Base-by-base conservation (phyloP, 2,329 filamentous ascomycete genomes). In the Sphaceloma murrayae region DNA sequence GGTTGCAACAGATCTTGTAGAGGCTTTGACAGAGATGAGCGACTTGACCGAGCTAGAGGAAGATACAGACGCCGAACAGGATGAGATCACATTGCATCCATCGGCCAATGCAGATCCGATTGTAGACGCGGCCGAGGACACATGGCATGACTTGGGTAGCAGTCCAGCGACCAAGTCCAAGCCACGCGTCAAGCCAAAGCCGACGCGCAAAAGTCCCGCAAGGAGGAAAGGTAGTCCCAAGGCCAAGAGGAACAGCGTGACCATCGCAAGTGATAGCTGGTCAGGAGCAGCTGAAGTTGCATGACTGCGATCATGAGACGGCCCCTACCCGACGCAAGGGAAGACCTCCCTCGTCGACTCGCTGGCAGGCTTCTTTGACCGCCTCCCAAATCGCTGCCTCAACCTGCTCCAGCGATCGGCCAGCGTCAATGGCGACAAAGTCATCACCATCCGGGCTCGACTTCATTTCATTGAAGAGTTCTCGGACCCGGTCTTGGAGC, bases 401-500 rank as follows among this genome's bases (percentile, higher is more conserved):
- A 8, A 80, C 75, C 24, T 70, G 66, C 19, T 74, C 68, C 13
- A 75, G 51, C 6, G 63, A 52, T 24, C 57, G 60, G 2, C 72
- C 72, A 3, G 75, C 77, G 64, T 81, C 67, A 38, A 80, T 63
- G 4, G 67, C 58, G 22, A 66, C 62, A 46, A 79, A 69, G 49
- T 75, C 68, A 21, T 70, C 67, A 18, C 65, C 65, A 47, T 72
- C 68, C 40, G 68, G 66, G 27, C 58, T 56, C 45, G 62, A 53
- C 50, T 70, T 64, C 52, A 80, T 56, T 9, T 66, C 65, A 30
- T 65, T 73, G 61, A 94, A 95, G 39, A 93, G 60, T 49, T 79
- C 74, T 14, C 85, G 68, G 10, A 96, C 91, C 7, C 78, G 74
- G 48, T 73, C 69, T 66, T 98, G 91, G 77, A 94, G 84, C 56